phyloP scores from a whole-genome alignment of 805 yeast species.

The Metschnikowia shivogae region DNA sequence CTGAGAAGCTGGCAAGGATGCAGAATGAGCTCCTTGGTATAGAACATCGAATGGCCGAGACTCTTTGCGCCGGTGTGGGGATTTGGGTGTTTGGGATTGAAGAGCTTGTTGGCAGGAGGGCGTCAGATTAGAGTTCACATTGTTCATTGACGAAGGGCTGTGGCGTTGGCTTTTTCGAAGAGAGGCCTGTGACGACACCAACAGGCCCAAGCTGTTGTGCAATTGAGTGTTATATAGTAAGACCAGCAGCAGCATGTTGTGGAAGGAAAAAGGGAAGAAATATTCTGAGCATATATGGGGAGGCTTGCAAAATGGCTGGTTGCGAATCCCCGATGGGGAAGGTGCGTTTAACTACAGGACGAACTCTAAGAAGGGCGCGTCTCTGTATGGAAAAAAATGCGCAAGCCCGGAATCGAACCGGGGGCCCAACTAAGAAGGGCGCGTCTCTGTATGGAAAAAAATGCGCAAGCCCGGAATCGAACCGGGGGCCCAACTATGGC shows the following conservation, averaged over 20 bases:
- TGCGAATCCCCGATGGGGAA: constrained; percentile 4
- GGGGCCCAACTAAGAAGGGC: constrained; percentile 4
- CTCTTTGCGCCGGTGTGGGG: constrained; percentile 1
- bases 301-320: neutral
- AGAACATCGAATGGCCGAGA: constrained; percentile 15
- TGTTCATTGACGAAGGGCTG: neutral
- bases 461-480: constrained; percentile 22
- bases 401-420: constrained; percentile 23
- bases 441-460: constrained; percentile 1
- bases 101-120: neutral
- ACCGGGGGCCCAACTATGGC: constrained; percentile 22
- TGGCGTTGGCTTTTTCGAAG: neutral
- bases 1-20: neutral
- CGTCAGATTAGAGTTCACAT: neutral
- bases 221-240: constrained; percentile 8
- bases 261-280: neutral
- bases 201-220: constrained; percentile 9
- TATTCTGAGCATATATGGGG: neutral
- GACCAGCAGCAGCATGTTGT: constrained; percentile 10
- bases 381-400: constrained; percentile 8
- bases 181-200: constrained; percentile 7
- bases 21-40: constrained; percentile 8
- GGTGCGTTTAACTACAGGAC: neutral
- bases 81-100: neutral
- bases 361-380: neutral